A percentile compares a stretch with the other conserved stretches of the same genome.
phyloP scores from a whole-genome alignment of 73 alveolate genomes.

The Paramecium caudatum region DNA sequence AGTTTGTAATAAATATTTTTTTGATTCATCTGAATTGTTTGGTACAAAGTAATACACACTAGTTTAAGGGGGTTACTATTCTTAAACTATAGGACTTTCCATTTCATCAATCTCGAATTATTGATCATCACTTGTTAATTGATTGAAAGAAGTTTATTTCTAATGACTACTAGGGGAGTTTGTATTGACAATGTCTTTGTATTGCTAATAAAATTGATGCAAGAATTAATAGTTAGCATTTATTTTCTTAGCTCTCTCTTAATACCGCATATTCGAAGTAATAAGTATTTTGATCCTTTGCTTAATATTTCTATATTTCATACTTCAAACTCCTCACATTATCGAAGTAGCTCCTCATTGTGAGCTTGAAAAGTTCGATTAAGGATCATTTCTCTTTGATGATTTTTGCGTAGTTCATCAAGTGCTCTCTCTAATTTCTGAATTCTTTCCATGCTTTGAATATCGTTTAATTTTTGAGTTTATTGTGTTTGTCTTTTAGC shows the following conservation, averaged over 20 bases:
- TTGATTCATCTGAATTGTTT: background rate
- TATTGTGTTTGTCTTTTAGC: constrained; percentile 20
- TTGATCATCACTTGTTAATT: background rate
- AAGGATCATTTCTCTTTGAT: constrained; percentile 62
- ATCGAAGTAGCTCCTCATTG: constrained; percentile 29
- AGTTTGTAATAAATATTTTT: background rate
- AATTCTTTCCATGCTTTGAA: constrained; percentile 25
- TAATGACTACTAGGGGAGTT: background rate
- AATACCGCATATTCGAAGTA: constrained; percentile 38
- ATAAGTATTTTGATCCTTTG: constrained; percentile 5
- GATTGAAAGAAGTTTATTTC: constrained; percentile 1
- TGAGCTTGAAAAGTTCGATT: background rate
- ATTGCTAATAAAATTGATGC: constrained; percentile 12
- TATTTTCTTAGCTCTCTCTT: constrained; percentile 24
- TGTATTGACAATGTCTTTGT: background rate
- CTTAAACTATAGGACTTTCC: background rate
- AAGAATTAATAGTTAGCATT: background rate
- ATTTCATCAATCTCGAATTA: constrained; percentile 39
- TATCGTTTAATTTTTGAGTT: constrained; percentile 24
- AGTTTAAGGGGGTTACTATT: background rate
- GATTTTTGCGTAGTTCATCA: constrained; percentile 49
- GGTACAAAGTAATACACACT: constrained; percentile 43
- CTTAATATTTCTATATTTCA: background rate
- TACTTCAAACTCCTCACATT: constrained; percentile 43
- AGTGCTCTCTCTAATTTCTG: constrained; percentile 41